Conservation (phyloP, 805 yeast species). For the Kluyveromyces siamensis region DNA sequence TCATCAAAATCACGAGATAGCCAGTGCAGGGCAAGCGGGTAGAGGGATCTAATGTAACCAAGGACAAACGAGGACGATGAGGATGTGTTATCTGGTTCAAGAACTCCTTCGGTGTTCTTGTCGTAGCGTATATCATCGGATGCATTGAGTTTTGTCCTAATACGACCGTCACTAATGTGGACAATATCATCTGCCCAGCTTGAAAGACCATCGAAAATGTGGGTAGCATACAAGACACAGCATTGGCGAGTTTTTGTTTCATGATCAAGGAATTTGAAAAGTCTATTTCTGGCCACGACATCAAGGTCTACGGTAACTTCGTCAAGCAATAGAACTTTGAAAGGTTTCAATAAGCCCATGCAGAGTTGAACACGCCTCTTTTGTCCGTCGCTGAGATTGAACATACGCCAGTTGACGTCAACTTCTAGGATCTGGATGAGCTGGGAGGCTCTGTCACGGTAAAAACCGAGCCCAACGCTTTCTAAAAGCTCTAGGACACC, state of each 20-base stretch:
- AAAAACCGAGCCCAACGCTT: slow-evolving; percentile 76
- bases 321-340: slow-evolving; percentile 80
- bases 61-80: slow-evolving; percentile 8
- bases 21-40: slow-evolving; percentile 71
- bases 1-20: slow-evolving; percentile 34
- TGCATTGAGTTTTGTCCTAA: slow-evolving; percentile 30
- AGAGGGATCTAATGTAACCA: slow-evolving; percentile 40
- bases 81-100: slow-evolving; percentile 6
- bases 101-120: slow-evolving; percentile 9
- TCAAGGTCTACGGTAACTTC: slow-evolving; percentile 97
- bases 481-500: slow-evolving; percentile 72
- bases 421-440: slow-evolving; percentile 74
- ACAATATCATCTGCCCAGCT: slow-evolving; percentile 81
- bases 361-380: slow-evolving; percentile 87
- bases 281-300: slow-evolving; percentile 74
- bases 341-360: slow-evolving; percentile 88
- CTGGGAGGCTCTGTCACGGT: slow-evolving; percentile 64
- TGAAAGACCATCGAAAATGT: slow-evolving; percentile 90
- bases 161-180: slow-evolving; percentile 66
- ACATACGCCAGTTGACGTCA: slow-evolving; percentile 88
- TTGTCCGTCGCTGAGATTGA: slow-evolving; percentile 87
- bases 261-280: slow-evolving; percentile 57
- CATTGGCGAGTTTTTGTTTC: slow-evolving; percentile 67
- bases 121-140: slow-evolving; percentile 27
- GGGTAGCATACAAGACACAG: slow-evolving; percentile 88